Evolutionary conservation across 129 eudicot genomes (phyloP), one percentile per base, ranked within the genome.

Genomic region (Chrysanthemum seticuspe): DNA sequence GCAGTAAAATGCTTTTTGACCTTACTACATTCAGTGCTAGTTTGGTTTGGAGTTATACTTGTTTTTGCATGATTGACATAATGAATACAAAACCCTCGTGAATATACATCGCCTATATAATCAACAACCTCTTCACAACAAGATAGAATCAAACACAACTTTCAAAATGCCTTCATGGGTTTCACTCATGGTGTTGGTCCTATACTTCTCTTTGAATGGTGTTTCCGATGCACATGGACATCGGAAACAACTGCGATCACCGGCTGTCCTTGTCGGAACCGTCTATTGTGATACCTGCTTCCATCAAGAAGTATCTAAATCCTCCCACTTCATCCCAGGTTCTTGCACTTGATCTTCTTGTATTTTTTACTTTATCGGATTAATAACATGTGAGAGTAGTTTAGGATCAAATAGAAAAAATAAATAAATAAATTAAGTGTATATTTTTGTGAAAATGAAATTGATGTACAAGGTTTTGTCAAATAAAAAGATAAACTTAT

Each of bases 251-350:
- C 79, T 65, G 34, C 83, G 25, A 62, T 68, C 85, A 18, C 53
- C 88, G 14, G 98, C 96, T 45, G 70, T 83, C 36, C 71, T 90
- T 13, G 87, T 83, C 4, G 98, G 98, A 65, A 81, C 93, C 5
- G 97, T 94, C 74, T 94, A 81, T 66, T 94, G 98, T 63, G 88
- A 90, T 81, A 84, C 98, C 6, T 94, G 98, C 77, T 87, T 81
- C 74, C 87, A 76, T 1, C 80, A 79, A 55, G 67, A 84, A 69
- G 34, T 78, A 63, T 76, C 92, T 61, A 80, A 74, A 75, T 67
- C 79, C 58, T 78, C 78, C 75, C 89, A 88, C 82, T 86, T 90
- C 82, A 90, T 94, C 76, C 68, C 96, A 88, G 98, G 98, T 92
- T 25, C 19, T 58, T 62, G 13, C 10, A 7, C 18, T 62, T 34